These are phyloP conservation scores for Trypanosoma brucei DNA, from an alignment of 208 protist species.

Conservation along the genomic window DNA sequence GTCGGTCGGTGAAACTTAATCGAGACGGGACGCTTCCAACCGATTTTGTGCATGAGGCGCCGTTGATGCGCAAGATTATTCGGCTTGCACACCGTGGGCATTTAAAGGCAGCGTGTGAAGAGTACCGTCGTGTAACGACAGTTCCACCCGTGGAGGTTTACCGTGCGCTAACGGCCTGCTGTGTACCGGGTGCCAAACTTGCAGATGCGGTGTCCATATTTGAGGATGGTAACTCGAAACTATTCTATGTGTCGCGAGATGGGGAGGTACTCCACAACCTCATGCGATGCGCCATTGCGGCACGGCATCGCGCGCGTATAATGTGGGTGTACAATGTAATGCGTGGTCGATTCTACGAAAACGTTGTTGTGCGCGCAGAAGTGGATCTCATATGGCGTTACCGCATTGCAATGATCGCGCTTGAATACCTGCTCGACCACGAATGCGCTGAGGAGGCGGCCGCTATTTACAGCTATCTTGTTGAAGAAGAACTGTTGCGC, in stretches of 20 bases:
- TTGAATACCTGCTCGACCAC: constrained; percentile 72
- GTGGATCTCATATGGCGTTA: constrained; percentile 81
- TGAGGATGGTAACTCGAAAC: constrained; percentile 75
- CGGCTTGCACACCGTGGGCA: constrained; percentile 65
- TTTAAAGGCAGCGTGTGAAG: constrained; percentile 84
- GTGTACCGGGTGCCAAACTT: constrained; percentile 61
- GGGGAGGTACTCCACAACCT: constrained; percentile 82
- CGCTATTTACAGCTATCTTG: constrained; percentile 68
- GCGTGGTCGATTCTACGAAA: constrained; percentile 83
- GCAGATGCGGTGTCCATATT: constrained; percentile 87
- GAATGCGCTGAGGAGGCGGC: constrained; percentile 66
- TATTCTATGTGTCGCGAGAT: constrained; percentile 85
- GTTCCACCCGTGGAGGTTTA: constrained; percentile 86
- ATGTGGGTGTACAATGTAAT: constrained; percentile 90
- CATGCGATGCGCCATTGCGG: constrained; percentile 75
- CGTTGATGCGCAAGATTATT: constrained; percentile 79
- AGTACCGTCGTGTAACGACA: constrained; percentile 81
- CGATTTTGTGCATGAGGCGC: constrained; percentile 49
- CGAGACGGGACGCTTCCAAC: constrained; percentile 47
- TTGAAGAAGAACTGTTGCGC: constrained; percentile 49
- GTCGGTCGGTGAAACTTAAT: constrained; percentile 52
- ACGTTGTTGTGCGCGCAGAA: constrained; percentile 72
- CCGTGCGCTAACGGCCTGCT: constrained; percentile 79
- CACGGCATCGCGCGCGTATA: constrained; percentile 73
- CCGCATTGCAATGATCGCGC: constrained; percentile 59